Conservation (phyloP, 148 eudicot genomes). For the Rhododendron henanense region DNA sequence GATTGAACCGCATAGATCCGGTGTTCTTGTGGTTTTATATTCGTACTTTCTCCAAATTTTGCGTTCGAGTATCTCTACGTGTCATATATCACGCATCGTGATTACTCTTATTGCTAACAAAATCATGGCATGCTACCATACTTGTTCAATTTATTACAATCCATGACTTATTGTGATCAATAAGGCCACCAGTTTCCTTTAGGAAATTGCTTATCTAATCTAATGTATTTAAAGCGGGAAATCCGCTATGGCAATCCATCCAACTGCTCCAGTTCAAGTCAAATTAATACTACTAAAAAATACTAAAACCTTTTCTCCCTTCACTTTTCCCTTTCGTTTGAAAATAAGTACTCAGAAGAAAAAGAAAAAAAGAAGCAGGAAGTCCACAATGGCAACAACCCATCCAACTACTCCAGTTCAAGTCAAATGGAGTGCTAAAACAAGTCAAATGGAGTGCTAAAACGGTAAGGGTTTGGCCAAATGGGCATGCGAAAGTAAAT, state of each 20-base stretch:
- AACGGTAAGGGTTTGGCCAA: too few species aligned
- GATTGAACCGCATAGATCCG: not conserved
- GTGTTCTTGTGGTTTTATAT: not conserved
- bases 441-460: not conserved
- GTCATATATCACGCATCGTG: not conserved
- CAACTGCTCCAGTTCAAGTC: not conserved
- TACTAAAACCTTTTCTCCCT: not conserved
- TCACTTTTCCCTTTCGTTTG: not conserved
- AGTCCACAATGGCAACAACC: slow-evolving; percentile 1
- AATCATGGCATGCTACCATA: not conserved
- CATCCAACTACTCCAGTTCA: not conserved
- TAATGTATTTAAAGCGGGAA: not conserved
- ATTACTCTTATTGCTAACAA: not conserved
- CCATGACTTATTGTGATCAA: not conserved
- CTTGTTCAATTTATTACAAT: not conserved
- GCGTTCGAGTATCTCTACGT: not conserved
- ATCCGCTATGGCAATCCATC: not conserved
- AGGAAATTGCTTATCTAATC: not conserved
- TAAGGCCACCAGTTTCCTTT: not conserved
- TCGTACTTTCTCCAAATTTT: not conserved
- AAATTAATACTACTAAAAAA: not conserved
- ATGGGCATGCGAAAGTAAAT: not conserved
- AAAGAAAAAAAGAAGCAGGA: not conserved
- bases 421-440: not conserved
- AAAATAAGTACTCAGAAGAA: not conserved